These are phyloP conservation scores for Monascus purpureus DNA, from an alignment of 495 filamentous ascomycete genomes.

Conservation along the genomic window DNA sequence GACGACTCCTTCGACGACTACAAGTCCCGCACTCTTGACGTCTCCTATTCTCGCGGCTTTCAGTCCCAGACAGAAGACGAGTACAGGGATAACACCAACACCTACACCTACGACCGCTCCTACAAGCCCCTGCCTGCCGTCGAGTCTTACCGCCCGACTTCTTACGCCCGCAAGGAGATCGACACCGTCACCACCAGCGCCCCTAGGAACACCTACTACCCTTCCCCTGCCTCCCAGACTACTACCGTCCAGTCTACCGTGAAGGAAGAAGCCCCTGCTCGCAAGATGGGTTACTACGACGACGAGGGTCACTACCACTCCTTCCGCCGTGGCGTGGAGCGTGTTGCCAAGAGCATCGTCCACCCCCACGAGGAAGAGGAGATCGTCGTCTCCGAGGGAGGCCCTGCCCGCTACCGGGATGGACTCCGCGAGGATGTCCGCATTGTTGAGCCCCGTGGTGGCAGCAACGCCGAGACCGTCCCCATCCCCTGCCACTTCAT, in stretches of 20 bases:
- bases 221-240: constrained; percentile 18
- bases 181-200: constrained; percentile 38
- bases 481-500: constrained; percentile 99
- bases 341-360: constrained; percentile 65
- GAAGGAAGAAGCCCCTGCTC: constrained; percentile 33
- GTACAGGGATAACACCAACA: too few relatives aligned
- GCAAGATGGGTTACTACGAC: constrained; percentile 98
- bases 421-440: constrained; percentile 36
- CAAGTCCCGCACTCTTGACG: constrained; percentile 14
- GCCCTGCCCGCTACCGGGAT: constrained; percentile 24
- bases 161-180: constrained; percentile 22
- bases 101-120: constrained; percentile 20
- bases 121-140: constrained; percentile 3
- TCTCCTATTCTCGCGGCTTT: constrained; percentile 15
- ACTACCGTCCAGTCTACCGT: constrained; percentile 25
- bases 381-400: constrained; percentile 38
- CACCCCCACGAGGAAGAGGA: constrained; percentile 48
- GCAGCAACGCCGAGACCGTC: constrained; percentile 62
- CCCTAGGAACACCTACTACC: constrained; percentile 12
- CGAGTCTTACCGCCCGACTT: constrained; percentile 9
- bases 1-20: constrained; percentile 20
- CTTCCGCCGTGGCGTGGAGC: constrained; percentile 76
- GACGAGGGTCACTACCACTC: constrained; percentile 93
- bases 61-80: constrained; percentile 1
- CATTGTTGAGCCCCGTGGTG: constrained; percentile 37